Percentiles rank a stretch among this genome's conserved stretches.
Evolutionary conservation across 768 basidiomycete genomes (phyloP).

Genomic region (Russula vinacea): DNA sequence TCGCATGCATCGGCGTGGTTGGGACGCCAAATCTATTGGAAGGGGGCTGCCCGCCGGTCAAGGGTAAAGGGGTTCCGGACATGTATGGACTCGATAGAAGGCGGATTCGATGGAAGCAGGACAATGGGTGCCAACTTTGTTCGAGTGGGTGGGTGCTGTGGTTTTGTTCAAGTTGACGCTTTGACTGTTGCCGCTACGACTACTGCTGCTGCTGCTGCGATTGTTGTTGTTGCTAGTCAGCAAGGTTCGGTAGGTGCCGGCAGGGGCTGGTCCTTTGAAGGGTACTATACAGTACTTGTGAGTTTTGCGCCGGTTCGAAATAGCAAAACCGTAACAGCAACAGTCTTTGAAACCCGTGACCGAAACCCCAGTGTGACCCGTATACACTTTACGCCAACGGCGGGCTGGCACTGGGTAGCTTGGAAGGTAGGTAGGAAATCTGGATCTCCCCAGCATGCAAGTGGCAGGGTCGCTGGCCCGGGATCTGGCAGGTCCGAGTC

Average conservation of each 20-base stretch:
- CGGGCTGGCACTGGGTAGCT: too few species aligned
- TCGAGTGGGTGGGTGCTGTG: slow-evolving; percentile 51
- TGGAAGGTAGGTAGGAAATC: too few species aligned
- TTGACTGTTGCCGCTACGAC: slow-evolving; percentile 22
- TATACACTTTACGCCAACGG: too few species aligned
- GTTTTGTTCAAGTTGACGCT: slow-evolving; percentile 24
- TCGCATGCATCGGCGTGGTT: slow-evolving; percentile 21
- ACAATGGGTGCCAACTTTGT: slow-evolving; percentile 40
- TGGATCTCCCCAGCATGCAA: too few species aligned
- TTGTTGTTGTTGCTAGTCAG: slow-evolving; percentile 33
- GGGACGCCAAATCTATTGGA: slow-evolving; percentile 19
- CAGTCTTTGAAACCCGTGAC: too few species aligned
- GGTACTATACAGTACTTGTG: too few species aligned
- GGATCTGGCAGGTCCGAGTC: too few species aligned
- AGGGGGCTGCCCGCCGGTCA: slow-evolving; percentile 39
- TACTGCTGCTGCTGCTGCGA: slow-evolving; percentile 35
- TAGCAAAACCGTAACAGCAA: too few species aligned
- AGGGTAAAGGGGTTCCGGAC: slow-evolving; percentile 37
- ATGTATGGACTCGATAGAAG: slow-evolving; percentile 36
- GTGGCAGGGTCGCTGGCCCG: too few species aligned
- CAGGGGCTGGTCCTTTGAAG: slow-evolving; percentile 35
- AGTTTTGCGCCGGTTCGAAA: too few species aligned
- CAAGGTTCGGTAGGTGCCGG: slow-evolving; percentile 36
- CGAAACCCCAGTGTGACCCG: too few species aligned
- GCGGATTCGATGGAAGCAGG: slow-evolving; percentile 30